phyloP scores from a whole-genome alignment of 441 rosid genomes.

The Croton setiger region DNA sequence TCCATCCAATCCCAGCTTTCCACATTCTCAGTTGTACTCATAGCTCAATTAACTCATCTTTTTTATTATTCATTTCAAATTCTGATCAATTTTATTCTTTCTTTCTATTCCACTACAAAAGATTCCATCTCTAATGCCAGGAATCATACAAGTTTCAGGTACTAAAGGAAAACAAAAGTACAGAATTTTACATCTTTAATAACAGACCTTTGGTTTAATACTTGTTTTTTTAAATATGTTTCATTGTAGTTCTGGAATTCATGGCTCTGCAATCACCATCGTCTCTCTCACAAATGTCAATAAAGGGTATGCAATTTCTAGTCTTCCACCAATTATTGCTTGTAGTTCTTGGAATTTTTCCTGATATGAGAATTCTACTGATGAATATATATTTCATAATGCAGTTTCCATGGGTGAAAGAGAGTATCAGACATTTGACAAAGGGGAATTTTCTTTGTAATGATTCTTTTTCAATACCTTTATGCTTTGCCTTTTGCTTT shows the following conservation, averaged over 20 bases:
- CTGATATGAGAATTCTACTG: conserved; percentile 1
- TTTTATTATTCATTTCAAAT: conserved; percentile 18
- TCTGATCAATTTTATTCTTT: conserved; percentile 3
- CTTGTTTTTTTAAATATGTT: conserved; percentile 16
- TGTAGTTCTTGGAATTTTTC: background rate
- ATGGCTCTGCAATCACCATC: conserved; percentile 47
- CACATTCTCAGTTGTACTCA: background rate
- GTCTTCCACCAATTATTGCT: conserved; percentile 4
- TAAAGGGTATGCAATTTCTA: conserved; percentile 49
- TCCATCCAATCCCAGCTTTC: conserved; percentile 31
- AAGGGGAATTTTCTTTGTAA: conserved; percentile 86
- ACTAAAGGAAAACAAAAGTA: background rate
- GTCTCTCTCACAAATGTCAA: conserved; percentile 38
- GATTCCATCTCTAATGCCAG: conserved; percentile 62
- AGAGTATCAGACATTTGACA: conserved; percentile 53
- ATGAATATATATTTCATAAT: conserved; percentile 18
- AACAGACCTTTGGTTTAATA: conserved; percentile 12
- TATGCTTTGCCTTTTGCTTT: background rate
- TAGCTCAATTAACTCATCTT: conserved; percentile 15
- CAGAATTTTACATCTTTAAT: background rate
- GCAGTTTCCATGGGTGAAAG: conserved; percentile 83
- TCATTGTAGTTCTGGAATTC: conserved; percentile 58
- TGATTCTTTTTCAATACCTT: conserved; percentile 11
- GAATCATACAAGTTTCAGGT: conserved; percentile 93
- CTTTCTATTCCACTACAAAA: background rate